Base-by-base conservation (phyloP, 1,284 basidiomycete species). In the Austroboletus sp. region DNA sequence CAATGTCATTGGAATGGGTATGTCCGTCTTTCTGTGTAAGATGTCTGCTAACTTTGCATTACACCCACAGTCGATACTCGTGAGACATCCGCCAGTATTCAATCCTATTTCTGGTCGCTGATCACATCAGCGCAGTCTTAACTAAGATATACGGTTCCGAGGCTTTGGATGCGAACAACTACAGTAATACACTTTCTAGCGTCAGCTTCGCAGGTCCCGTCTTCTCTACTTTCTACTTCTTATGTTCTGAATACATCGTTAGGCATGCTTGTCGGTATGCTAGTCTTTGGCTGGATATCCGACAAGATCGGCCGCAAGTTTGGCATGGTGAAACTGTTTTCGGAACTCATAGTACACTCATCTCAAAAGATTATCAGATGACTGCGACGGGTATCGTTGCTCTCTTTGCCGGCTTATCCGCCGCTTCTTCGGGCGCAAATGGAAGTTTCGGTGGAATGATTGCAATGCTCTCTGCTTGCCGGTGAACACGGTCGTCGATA, bases 281-380 rank as follows among this genome's bases (percentile, higher is more conserved):
- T 88, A 45, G 53, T 62, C 29, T 87, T 87, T 56, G 84, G 84
- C 19, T 89, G 81, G 61, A 67, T 92, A 46, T 88, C 86, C 7
- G 93, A 96, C 64, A 87, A 85, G 62, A 57, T 92, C 46, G 92
- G 92, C 7, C 79, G 93, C 44, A 94, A 94, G 60, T 84, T 83
- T 56, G 89, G 90, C 47, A 92, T 91, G 89, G 80, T 84, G 52
- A 54, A 54, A 5, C 12, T 9, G 16, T 21, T 33, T 8, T 29
- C 32, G 30, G n/a, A 33, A 40, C 3, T 9, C 16, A 17, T 31
- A 10, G 16, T 15, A 15, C 9, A 19, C 35, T 21, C 16, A 36
- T 2, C 35, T 46, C 27, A 40, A 8, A 42, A 33, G n/a, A 29
- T 27, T 26, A 49, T 30, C 51, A 86, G 82, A 85, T 90, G 79